Base-by-base conservation (phyloP, 2,329 filamentous ascomycete species). In the Alternaria gaisen region DNA sequence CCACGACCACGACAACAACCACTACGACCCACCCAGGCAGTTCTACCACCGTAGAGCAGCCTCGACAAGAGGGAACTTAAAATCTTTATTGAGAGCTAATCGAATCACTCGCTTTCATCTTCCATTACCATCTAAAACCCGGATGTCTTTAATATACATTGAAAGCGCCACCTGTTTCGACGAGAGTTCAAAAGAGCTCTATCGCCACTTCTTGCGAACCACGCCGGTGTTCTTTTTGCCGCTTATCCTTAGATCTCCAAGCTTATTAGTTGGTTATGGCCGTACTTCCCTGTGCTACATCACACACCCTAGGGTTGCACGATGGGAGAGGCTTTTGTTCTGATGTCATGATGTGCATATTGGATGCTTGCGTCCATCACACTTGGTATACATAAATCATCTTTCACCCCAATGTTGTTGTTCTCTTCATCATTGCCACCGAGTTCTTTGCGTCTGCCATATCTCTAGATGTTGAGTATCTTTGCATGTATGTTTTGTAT, bases 1-100 rank as follows among this genome's bases (percentile, higher is more conserved):
- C 24, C 24, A 26, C 24, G 24, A 26, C 24, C 24, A 26, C 24
- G 1, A 77, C 75, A 1, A 77, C 76, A 0, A 78, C 74, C 3
- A 77, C 74, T 16, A 75, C 72, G 1, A 77, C 75, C 14, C 73
- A 74, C 0, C 74, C 74, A 14, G 74, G 76, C 3, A 75, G 76
- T 2, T 66, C 68, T 26, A 77, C 73, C 11, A 77, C 75, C 10
- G 73, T 77, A 30, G 67, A 76, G 41, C 16, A 34, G 30, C 43
- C n/a, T 30, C n/a, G 20, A 24, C 53, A 28, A 41, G n/a, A 24
- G 34, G 24, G 42, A 18, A 34, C 30, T 6, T 20, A 5, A 20
- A 16, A 12, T 44, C 44, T 32, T 38, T 38, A 28, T 18, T 18
- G 24, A 41, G 42, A 30, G 22, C 32, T 52, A 8, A 16, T 52